These are phyloP conservation scores for Panus rudis DNA, from an alignment of 768 basidiomycete genomes.

Conservation along the genomic window DNA sequence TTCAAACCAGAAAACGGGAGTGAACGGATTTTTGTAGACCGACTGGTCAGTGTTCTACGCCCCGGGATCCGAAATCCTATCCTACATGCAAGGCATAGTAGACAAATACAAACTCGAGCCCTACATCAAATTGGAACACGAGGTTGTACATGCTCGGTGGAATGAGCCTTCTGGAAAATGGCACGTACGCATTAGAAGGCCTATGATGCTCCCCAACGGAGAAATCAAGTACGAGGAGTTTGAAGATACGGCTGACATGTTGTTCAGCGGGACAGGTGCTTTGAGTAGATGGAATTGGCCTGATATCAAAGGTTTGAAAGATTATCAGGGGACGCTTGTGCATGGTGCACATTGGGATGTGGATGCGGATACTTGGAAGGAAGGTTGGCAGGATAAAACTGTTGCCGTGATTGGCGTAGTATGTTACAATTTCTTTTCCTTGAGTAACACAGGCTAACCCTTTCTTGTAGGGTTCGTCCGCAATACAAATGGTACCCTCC, in stretches of 20 bases:
- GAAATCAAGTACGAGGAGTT: too few relatives aligned
- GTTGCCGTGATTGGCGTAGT: constrained; percentile 60
- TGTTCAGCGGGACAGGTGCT: constrained; percentile 49
- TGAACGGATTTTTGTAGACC: constrained; percentile 33
- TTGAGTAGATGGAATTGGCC: constrained; percentile 64
- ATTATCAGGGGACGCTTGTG: constrained; percentile 49
- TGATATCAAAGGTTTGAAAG: constrained; percentile 48
- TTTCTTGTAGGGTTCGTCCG: constrained; percentile 48
- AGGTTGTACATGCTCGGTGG: constrained; percentile 45
- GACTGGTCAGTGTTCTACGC: constrained; percentile 60
- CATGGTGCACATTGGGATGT: constrained; percentile 62
- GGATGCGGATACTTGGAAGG: constrained; percentile 32
- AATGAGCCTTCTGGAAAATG: constrained; percentile 47
- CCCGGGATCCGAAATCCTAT: constrained; percentile 50
- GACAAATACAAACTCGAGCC: constrained; percentile 48
- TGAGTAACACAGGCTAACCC: too few relatives aligned
- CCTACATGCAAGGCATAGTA: constrained; percentile 45
- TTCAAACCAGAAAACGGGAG: too few relatives aligned
- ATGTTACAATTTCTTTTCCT: too few relatives aligned
- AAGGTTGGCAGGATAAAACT: constrained; percentile 44
- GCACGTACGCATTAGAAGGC: constrained; percentile 41
- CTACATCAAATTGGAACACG: constrained; percentile 50
- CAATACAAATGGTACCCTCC: constrained; percentile 52
- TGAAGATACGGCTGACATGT: constrained; percentile 48
- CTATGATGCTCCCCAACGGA: constrained; percentile 7